Percentiles rank a stretch among this genome's conserved stretches.
These are phyloP conservation scores for Colletotrichum paranaense DNA, from an alignment of 2,329 filamentous ascomycete genomes.

Conservation along the genomic window DNA sequence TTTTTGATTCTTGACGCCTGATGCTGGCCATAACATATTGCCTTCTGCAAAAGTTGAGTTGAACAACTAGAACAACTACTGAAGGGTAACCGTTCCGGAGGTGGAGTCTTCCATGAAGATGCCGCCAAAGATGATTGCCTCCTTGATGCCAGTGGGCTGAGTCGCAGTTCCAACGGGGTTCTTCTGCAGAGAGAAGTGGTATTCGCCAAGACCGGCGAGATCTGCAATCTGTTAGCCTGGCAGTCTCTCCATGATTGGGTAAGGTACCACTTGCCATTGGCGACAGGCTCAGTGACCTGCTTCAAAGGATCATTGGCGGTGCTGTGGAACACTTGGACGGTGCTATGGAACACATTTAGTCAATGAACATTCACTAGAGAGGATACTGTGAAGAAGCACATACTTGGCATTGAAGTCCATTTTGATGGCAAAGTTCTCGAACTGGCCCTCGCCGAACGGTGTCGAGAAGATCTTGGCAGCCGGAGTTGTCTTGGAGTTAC, in stretches of 20 bases:
- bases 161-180: slow-evolving; percentile 45
- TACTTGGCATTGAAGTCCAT: slow-evolving; percentile 32
- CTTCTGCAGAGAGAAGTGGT: slow-evolving; percentile 59
- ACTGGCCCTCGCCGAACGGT: slow-evolving; percentile 32
- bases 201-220: slow-evolving; percentile 54
- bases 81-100: slow-evolving; percentile 32
- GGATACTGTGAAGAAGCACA: slow-evolving; percentile 32
- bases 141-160: slow-evolving; percentile 44
- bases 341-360: slow-evolving; percentile 8
- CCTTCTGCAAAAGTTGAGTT: background rate
- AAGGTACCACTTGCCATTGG: slow-evolving; percentile 45
- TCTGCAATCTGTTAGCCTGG: slow-evolving; percentile 5
- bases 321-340: slow-evolving; percentile 56
- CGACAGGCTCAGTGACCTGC: slow-evolving; percentile 47
- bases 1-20: background rate
- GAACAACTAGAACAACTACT: slow-evolving; percentile 6
- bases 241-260: too few relatives aligned
- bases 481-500: slow-evolving; percentile 28
- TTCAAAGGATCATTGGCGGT: slow-evolving; percentile 48
- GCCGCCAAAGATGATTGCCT: slow-evolving; percentile 47
- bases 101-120: slow-evolving; percentile 47
- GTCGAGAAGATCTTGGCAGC: slow-evolving; percentile 31
- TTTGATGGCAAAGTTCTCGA: slow-evolving; percentile 35
- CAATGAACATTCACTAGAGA: too few relatives aligned
- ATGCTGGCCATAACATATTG: background rate